phyloP scores from a whole-genome alignment of 805 yeast genomes.

The Candida boleticola region DNA sequence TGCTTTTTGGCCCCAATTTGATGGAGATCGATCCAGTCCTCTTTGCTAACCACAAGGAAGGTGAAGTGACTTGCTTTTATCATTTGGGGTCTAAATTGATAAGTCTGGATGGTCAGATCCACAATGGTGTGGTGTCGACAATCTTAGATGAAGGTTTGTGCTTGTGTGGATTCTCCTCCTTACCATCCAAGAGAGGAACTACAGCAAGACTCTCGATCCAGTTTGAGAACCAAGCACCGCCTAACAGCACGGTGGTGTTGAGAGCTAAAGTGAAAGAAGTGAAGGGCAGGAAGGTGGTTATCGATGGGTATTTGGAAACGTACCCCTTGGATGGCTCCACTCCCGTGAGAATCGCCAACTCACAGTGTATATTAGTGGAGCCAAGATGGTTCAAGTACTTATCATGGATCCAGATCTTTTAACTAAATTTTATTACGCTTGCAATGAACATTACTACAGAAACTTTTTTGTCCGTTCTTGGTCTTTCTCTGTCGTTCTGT shows the following conservation, averaged over 20 bases:
- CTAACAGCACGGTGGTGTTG: slow-evolving; percentile 63
- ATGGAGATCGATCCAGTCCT: slow-evolving; percentile 76
- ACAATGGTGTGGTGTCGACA: slow-evolving; percentile 78
- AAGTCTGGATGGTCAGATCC: slow-evolving; percentile 72
- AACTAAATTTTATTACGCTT: not conserved
- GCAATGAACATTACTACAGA: not conserved
- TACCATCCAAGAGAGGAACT: slow-evolving; percentile 84
- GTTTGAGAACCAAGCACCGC: slow-evolving; percentile 61
- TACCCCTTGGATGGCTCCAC: slow-evolving; percentile 34
- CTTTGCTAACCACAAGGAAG: slow-evolving; percentile 48
- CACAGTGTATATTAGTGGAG: slow-evolving; percentile 73
- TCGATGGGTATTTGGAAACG: slow-evolving; percentile 63
- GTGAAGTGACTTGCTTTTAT: slow-evolving; percentile 61
- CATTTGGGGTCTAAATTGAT: slow-evolving; percentile 67
- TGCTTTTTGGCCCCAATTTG: slow-evolving; percentile 64
- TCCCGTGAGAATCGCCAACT: slow-evolving; percentile 52
- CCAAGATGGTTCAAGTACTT: slow-evolving; percentile 85
- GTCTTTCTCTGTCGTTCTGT: too few relatives aligned
- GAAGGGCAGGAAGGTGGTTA: slow-evolving; percentile 80
- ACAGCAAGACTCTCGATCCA: slow-evolving; percentile 74
- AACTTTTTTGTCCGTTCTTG: not conserved
- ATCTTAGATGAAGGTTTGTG: slow-evolving; percentile 83
- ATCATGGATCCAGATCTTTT: slow-evolving; percentile 31
- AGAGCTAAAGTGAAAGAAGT: slow-evolving; percentile 61
- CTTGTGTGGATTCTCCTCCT: slow-evolving; percentile 75